A percentile compares a stretch with the other conserved stretches of the same genome.
These are phyloP conservation scores for Mucor indicus DNA, from an alignment of 371 early-diverging fungal species.

Conservation along the genomic window DNA sequence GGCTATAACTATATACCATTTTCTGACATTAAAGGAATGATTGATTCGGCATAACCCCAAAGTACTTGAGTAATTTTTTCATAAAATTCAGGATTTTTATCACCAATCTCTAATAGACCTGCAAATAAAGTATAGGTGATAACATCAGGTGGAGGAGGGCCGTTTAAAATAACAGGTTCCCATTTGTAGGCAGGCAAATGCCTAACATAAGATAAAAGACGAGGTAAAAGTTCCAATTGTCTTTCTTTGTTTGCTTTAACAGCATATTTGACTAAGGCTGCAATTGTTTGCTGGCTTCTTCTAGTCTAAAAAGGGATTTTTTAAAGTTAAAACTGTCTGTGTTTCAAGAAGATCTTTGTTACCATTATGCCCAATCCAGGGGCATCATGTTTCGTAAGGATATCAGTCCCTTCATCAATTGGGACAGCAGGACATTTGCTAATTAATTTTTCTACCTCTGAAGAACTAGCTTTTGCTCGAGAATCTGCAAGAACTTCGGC, in stretches of 20 bases:
- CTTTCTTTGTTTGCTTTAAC: constrained; percentile 26
- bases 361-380: constrained; percentile 24
- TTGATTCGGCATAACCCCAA: constrained; percentile 24
- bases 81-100: constrained; percentile 34
- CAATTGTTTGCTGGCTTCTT: constrained; percentile 44
- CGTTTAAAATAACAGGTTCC: constrained; percentile 24
- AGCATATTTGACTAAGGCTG: constrained; percentile 44
- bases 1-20: constrained; percentile 10
- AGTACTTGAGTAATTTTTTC: constrained; percentile 32
- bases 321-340: neutral
- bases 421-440: constrained; percentile 40
- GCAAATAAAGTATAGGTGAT: constrained; percentile 38
- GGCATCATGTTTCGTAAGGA: constrained; percentile 12
- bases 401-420: constrained; percentile 19
- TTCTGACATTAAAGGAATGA: constrained; percentile 17
- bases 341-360: neutral
- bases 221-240: constrained; percentile 26
- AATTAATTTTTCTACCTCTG: constrained; percentile 35
- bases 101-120: constrained; percentile 52
- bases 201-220: constrained; percentile 33
- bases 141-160: constrained; percentile 40
- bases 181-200: constrained; percentile 33
- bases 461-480: constrained; percentile 33
- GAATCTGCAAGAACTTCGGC: constrained; percentile 56
- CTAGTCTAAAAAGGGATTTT: constrained; percentile 31